Conservation (phyloP, 2,329 filamentous ascomycete genomes). For the Juglanconis juglandina region DNA sequence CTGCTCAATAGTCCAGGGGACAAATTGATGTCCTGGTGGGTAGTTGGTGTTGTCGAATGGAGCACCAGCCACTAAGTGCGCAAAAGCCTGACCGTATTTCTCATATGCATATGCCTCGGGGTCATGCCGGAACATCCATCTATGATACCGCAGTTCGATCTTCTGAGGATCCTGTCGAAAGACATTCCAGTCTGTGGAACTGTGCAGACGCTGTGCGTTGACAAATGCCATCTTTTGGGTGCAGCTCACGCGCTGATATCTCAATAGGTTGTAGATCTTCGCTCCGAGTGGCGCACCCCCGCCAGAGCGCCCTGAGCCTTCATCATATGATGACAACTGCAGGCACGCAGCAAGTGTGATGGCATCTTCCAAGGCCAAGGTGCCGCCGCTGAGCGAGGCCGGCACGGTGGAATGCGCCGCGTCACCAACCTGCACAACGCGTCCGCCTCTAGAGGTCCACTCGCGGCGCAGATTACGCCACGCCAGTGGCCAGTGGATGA, state of each 20-base stretch:
- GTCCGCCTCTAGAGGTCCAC: conserved; percentile 30
- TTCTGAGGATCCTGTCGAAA: conserved; percentile 29
- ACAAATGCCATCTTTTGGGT: conserved; percentile 36
- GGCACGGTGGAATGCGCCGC: conserved; percentile 36
- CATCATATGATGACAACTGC: conserved; percentile 19
- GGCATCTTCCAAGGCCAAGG: conserved; percentile 36
- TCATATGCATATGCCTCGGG: conserved; percentile 35
- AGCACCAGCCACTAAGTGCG: conserved; percentile 29
- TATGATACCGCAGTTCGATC: conserved; percentile 33
- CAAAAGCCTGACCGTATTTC: conserved; percentile 31
- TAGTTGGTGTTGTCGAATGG: conserved; percentile 32
- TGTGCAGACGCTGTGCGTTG: conserved; percentile 34
- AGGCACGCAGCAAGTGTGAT: conserved; percentile 32
- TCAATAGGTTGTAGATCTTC: conserved; percentile 33
- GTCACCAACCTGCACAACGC: conserved; percentile 34
- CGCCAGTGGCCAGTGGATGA: conserved; percentile 39
- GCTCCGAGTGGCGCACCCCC: conserved; percentile 25
- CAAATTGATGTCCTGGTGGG: conserved; percentile 32
- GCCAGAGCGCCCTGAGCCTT: background rate
- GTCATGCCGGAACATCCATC: conserved; percentile 36
- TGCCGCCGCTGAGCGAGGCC: conserved; percentile 35
- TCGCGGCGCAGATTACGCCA: conserved; percentile 35
- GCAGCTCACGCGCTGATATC: conserved; percentile 33
- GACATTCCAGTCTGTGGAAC: conserved; percentile 32
- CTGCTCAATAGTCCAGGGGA: conserved; percentile 32